Base-by-base conservation (phyloP, 2,329 filamentous ascomycete species). In the Pyricularia sp. region DNA sequence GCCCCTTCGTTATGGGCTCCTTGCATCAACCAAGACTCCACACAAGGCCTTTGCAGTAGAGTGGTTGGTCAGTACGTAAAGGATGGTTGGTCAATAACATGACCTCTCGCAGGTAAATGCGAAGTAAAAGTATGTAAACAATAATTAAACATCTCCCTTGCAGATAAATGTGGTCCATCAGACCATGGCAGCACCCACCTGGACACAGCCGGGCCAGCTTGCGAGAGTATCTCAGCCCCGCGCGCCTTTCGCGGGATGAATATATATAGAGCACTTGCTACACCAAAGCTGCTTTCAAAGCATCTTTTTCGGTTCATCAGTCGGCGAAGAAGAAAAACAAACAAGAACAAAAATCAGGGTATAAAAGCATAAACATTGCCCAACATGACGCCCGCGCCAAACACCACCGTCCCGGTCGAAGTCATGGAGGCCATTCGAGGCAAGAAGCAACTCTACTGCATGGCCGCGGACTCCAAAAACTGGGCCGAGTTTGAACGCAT, bases 401-500 rank as follows among this genome's bases (percentile, higher is more conserved):
- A 49, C 40, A 49, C 40, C 28, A 35, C 60, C n/a, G 60, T 62
- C 24, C 30, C 60, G n/a, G 16, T 30, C 26, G 60, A 63, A 30
- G 62, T 53, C 62, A 26, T 26, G 7, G 62, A 63, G 62, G 26
- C 26, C 35, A 63, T 63, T 24, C 62, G 62, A 5, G 35, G 24
- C 62, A 49, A 53, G 35, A 63, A 63, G 62, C 44, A 49, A 19
- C 62, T 53, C 22, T 63, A 63, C 40, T 63, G 62, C 62, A 44
- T 13, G 10, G 49, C 35, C 22, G 62, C n/a, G 12, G 62, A 63
- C 44, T 4, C 24, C 13, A 63, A 63, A 28, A 26, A n/a, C 35
- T 63, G 35, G 35, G 62, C 28, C 62, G 24, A 40, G 10, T 57
- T 63, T 28, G 62, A 63, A 40, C n/a, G 35, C 28, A 10, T 63